These are phyloP conservation scores for Podaxis carcinomalis DNA, from an alignment of 768 basidiomycete genomes.

Conservation along the genomic window DNA sequence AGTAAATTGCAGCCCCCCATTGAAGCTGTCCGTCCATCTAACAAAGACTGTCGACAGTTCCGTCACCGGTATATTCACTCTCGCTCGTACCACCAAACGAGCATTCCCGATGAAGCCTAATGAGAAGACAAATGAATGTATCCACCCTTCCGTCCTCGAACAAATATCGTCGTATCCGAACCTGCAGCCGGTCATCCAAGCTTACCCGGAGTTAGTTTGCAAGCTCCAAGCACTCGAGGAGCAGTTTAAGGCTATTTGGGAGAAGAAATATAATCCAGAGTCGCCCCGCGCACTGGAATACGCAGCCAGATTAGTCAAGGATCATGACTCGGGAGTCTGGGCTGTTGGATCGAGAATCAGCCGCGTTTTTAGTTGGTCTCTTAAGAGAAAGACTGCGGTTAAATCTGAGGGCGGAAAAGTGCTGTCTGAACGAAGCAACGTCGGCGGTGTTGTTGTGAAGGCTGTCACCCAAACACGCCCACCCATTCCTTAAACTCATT, in stretches of 20 bases:
- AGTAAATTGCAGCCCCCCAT: conserved; percentile 39
- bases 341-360: conserved; percentile 6
- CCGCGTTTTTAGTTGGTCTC: background rate
- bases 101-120: conserved; percentile 40
- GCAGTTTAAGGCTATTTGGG: conserved; percentile 44
- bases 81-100: conserved; percentile 43
- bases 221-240: conserved; percentile 49
- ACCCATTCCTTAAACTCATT: background rate
- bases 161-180: conserved; percentile 33
- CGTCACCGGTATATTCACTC: conserved; percentile 46
- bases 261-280: conserved; percentile 26
- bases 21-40: background rate
- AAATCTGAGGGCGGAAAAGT: background rate
- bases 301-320: conserved; percentile 12
- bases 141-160: conserved; percentile 56
- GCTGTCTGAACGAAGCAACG: background rate
- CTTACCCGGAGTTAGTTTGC: conserved; percentile 40
- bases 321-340: conserved; percentile 7
- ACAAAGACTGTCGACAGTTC: conserved; percentile 32
- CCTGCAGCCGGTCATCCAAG: conserved; percentile 30
- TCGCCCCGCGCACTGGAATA: conserved; percentile 19
- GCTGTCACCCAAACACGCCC: conserved; percentile 2
- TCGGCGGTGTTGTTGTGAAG: background rate
- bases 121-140: conserved; percentile 49
- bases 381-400: background rate